phyloP scores from a whole-genome alignment of 345 rosid genomes.

The Cardamine resedifolia region DNA sequence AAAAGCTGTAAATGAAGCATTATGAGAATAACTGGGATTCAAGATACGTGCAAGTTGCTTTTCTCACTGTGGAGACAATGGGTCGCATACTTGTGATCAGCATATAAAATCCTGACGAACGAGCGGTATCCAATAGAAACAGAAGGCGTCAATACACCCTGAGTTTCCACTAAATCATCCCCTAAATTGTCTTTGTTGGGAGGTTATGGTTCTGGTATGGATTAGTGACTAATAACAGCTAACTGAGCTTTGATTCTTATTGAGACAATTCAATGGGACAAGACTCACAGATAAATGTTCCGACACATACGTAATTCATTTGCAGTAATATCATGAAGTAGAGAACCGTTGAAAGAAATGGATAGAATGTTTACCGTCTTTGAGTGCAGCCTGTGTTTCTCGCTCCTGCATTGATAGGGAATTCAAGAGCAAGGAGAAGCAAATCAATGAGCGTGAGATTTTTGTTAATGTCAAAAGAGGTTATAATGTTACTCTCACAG shows the following conservation, averaged over 20 bases:
- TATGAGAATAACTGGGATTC: constrained; percentile 21
- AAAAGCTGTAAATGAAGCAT: constrained; percentile 25
- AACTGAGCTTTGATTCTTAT: constrained; percentile 6
- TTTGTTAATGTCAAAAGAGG: constrained; percentile 2
- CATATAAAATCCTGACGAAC: constrained; percentile 2
- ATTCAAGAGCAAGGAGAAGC: constrained; percentile 18
- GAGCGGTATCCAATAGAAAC: neutral
- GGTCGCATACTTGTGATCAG: constrained; percentile 1
- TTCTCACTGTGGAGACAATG: constrained; percentile 45
- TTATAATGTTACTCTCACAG: constrained; percentile 15
- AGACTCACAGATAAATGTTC: constrained; percentile 10
- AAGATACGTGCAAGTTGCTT: constrained; percentile 48
- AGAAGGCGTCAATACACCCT: neutral
- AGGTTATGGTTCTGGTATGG: neutral
- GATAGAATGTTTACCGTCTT: constrained; percentile 55
- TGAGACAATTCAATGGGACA: neutral
- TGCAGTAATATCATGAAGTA: constrained; percentile 10
- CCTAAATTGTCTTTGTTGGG: neutral
- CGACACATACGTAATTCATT: neutral
- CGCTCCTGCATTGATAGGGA: constrained; percentile 53
- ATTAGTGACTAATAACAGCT: neutral
- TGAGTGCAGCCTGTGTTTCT: constrained; percentile 60
- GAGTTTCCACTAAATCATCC: constrained; percentile 1
- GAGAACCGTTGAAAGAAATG: neutral
- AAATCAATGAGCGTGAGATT: constrained; percentile 14